Base-by-base conservation (phyloP, 768 basidiomycete species). In the Fistulinella prunicolor region DNA sequence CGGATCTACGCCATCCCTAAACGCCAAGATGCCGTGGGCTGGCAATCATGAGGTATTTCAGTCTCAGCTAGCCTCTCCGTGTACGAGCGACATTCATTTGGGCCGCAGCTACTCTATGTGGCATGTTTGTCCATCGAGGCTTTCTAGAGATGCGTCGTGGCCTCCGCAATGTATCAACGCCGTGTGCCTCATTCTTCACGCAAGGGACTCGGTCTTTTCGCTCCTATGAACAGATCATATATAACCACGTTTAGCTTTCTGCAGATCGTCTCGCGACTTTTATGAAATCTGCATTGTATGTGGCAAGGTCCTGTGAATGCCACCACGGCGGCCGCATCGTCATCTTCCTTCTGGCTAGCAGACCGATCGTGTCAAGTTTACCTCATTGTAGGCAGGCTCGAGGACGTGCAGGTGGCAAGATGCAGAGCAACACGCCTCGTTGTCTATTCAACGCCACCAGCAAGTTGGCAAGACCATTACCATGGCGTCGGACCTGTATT, bases 191-290 rank as follows among this genome's bases (percentile, higher is more conserved):
- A 45, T 22, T 51, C 40, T 42, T 56, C 54, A 45, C 36, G 6
- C 24, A 45, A 30, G 30, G 35, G 24, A 40, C 42, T 26, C 40
- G 32, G 35, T 28, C 5, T 42, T 50, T 54, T 22, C 30, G 6
- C 28, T 20, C n/a, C 17, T 29, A 50, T 54, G 34, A 46, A 50
- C 35, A 17, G 21, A 42, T 24, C 7, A 22, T 17, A 26, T 38
- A 37, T 29, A n/a, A 24, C 29, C 38, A 23, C 30, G 22, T 19
- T 34, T 23, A 26, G n/a, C 10, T 13, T 26, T 26, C 28, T 50
- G 49, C 35, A 54, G 42, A 53, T 60, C 51, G 36, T 51, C 51
- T 44, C 42, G 47, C n/a, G 46, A 41, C 35, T 44, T 50, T 45
- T 44, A 49, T 56, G 16, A 46, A 41, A 16, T 42, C 47, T 46